Evolutionary conservation across 441 rosid genomes (phyloP).

Genomic region (Capsella rubella): DNA sequence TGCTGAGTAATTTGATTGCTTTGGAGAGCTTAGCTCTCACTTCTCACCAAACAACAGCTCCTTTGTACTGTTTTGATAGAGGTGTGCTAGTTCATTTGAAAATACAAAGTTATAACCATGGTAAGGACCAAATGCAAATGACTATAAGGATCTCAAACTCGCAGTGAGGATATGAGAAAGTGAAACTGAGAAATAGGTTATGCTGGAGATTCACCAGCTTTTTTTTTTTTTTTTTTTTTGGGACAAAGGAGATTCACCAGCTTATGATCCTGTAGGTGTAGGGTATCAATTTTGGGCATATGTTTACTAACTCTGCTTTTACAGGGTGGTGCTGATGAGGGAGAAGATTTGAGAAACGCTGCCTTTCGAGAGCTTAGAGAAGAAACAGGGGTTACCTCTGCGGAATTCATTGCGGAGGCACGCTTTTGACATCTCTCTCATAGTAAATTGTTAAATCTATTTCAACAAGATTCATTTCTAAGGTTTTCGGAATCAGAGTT

Average conservation of each 20-base stretch:
- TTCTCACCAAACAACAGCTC: neutral
- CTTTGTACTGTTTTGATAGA: neutral
- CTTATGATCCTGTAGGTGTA: neutral
- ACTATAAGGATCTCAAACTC: neutral
- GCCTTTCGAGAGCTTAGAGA: constrained; percentile 76
- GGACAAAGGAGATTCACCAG: too few relatives aligned
- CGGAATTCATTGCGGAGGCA: constrained; percentile 75
- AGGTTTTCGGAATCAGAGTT: neutral
- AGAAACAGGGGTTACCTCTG: constrained; percentile 81
- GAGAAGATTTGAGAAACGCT: constrained; percentile 68
- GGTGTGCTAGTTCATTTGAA: neutral
- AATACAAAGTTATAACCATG: neutral
- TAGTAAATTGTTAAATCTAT: constrained; percentile 30
- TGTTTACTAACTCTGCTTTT: constrained; percentile 5
- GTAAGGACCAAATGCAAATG: constrained; percentile 12
- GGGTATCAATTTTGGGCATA: neutral
- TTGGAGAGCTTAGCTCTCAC: neutral
- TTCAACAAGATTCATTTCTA: neutral
- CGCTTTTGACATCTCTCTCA: constrained; percentile 39
- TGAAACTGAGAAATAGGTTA: neutral
- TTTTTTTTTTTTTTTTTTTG: too few relatives aligned
- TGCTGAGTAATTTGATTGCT: constrained; percentile 21
- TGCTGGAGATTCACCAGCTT: constrained; percentile 6
- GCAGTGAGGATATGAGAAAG: neutral
- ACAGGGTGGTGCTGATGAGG: constrained; percentile 77